Evolutionary conservation across 2,329 filamentous ascomycete genomes (phyloP).

Genomic region (Xylaria arbuscula): DNA sequence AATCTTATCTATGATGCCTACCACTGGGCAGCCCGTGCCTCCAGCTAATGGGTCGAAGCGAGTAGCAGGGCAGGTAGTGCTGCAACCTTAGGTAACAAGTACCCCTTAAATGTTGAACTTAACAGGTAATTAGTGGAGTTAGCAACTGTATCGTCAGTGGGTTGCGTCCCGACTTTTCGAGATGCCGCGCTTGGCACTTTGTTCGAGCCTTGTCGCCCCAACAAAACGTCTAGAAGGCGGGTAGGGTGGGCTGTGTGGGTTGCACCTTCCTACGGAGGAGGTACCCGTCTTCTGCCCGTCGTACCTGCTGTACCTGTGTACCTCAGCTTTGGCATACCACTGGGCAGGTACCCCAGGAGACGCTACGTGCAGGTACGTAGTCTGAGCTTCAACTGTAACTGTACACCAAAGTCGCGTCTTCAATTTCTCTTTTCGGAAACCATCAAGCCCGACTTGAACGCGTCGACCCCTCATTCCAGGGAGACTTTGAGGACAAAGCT

Average conservation of each 20-base stretch:
- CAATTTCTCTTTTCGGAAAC: not conserved
- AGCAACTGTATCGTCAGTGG: not conserved
- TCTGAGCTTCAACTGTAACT: not conserved
- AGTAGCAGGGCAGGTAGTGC: no score
- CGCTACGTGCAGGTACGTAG: not conserved
- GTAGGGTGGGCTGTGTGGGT: no score
- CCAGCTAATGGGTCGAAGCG: no score
- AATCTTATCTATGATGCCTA: not conserved
- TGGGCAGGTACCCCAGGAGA: no score
- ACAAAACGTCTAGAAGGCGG: no score
- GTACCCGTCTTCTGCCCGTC: no score
- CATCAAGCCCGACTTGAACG: conserved; percentile 5
- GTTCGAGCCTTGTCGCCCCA: conserved; percentile 3
- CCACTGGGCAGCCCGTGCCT: not conserved
- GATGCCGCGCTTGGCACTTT: conserved; percentile 15
- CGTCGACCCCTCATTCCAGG: conserved; percentile 19
- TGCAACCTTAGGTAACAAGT: not conserved
- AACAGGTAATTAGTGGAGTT: conserved; percentile 10
- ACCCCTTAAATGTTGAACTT: conserved; percentile 15
- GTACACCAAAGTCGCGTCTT: conserved; percentile 8
- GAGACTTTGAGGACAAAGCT: not conserved
- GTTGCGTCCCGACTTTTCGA: not conserved
- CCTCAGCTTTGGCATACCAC: no score
- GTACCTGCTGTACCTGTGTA: no score
- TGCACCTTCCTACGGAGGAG: no score